Percentiles rank a stretch among this genome's conserved stretches.
Evolutionary conservation across 441 rosid genomes (phyloP).

Genomic region (Adansonia madagascariensis): DNA sequence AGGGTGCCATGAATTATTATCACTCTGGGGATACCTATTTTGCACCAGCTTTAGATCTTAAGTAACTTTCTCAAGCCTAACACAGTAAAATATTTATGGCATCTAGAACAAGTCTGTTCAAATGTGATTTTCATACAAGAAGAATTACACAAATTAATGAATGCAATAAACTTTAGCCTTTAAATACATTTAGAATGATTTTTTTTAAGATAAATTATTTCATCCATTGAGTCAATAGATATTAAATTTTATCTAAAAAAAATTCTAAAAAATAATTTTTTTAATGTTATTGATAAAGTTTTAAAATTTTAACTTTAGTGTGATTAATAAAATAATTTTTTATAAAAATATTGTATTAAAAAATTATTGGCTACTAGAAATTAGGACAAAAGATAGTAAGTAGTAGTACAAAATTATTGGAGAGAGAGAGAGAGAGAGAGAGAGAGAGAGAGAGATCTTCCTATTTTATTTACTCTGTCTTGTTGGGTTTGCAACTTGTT

Average conservation of each 20-base stretch:
- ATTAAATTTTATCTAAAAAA: too few species aligned
- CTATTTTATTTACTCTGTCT: background rate
- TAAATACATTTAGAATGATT: background rate
- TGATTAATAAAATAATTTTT: too few species aligned
- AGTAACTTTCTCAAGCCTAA: background rate
- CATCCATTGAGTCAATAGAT: too few species aligned
- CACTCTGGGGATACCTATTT: background rate
- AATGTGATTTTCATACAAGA: background rate
- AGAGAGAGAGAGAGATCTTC: background rate
- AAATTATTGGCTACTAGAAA: background rate
- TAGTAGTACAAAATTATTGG: background rate
- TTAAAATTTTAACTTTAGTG: too few species aligned
- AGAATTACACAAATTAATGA: background rate
- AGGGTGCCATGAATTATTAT: background rate
- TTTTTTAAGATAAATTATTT: too few species aligned
- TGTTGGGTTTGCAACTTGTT: slow-evolving; percentile 17
- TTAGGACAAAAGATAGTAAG: background rate
- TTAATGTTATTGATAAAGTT: too few species aligned
- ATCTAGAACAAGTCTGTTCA: background rate
- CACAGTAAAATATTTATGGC: background rate
- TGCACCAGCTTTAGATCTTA: background rate
- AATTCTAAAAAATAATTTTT: too few species aligned
- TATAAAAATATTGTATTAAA: background rate
- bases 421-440: background rate
- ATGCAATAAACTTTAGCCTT: background rate